Evolutionary conservation across 1,139 yeast species (phyloP).

Genomic region (Yamadazyma membranifaciens): DNA sequence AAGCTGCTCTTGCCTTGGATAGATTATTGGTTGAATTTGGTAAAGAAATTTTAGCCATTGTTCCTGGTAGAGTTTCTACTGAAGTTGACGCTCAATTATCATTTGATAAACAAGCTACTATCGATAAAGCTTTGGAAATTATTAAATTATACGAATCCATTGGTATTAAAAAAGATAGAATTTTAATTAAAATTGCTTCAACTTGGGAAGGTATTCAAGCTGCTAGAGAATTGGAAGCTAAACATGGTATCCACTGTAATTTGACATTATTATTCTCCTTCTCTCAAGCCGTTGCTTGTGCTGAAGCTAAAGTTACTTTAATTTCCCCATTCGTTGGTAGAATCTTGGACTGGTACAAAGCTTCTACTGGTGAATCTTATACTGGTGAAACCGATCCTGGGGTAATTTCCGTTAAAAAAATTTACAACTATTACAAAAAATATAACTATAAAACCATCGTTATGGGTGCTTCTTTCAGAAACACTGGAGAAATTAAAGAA

Average conservation of each 20-base stretch:
- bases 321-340: slow-evolving; percentile 99
- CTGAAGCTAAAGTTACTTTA: slow-evolving; percentile 94
- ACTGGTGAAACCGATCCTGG: slow-evolving; percentile 89
- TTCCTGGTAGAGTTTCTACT: slow-evolving; percentile 98
- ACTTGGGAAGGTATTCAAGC: slow-evolving; percentile 99
- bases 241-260: slow-evolving; percentile 92
- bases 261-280: slow-evolving; percentile 93
- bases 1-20: slow-evolving; percentile 79
- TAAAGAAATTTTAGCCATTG: slow-evolving; percentile 86
- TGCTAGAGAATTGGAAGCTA: slow-evolving; percentile 89
- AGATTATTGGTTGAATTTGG: slow-evolving; percentile 95
- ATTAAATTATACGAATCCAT: slow-evolving; percentile 78
- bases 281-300: slow-evolving; percentile 98
- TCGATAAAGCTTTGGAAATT: slow-evolving; percentile 86
- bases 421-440: slow-evolving; percentile 98
- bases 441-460: slow-evolving; percentile 95
- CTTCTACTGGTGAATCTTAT: slow-evolving; percentile 86
- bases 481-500: slow-evolving; percentile 92
- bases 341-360: slow-evolving; percentile 98
- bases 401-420: slow-evolving; percentile 82
- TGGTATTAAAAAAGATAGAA: slow-evolving; percentile 86
- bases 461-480: slow-evolving; percentile 99
- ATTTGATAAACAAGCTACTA: slow-evolving; percentile 89
- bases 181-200: slow-evolving; percentile 93
- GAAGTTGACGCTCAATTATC: slow-evolving; percentile 99